These are phyloP conservation scores for Moesziomyces sp. DNA, from an alignment of 1,284 basidiomycete species.

Conservation along the genomic window DNA sequence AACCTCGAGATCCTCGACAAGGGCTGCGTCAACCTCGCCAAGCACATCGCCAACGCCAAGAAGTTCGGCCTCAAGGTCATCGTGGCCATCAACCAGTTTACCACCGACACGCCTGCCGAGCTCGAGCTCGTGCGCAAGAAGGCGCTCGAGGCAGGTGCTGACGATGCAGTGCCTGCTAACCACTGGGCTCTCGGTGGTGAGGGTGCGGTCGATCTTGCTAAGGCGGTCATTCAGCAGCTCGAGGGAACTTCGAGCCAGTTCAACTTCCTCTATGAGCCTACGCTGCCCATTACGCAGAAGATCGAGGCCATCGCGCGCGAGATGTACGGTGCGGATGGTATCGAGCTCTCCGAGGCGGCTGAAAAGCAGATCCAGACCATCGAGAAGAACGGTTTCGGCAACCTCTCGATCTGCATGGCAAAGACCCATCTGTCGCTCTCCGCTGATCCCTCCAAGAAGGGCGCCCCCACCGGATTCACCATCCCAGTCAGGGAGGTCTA, in stretches of 20 bases:
- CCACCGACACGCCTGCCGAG: slow-evolving; percentile 89
- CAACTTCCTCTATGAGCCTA: slow-evolving; percentile 65
- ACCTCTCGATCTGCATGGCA: slow-evolving; percentile 87
- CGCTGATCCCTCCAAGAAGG: slow-evolving; percentile 61
- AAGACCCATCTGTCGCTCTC: slow-evolving; percentile 77
- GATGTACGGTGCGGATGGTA: slow-evolving; percentile 67
- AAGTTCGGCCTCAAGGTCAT: slow-evolving; percentile 98
- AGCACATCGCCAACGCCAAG: slow-evolving; percentile 93
- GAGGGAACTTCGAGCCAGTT: slow-evolving; percentile 57
- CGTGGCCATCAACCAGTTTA: slow-evolving; percentile 93
- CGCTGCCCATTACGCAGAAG: slow-evolving; percentile 60
- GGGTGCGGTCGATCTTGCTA: slow-evolving; percentile 62
- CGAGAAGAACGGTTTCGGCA: slow-evolving; percentile 85
- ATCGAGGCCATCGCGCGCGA: slow-evolving; percentile 64
- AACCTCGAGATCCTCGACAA: slow-evolving; percentile 88
- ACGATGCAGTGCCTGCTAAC: slow-evolving; percentile 93
- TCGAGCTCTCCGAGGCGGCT: slow-evolving; percentile 75
- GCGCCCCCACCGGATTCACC: slow-evolving; percentile 74
- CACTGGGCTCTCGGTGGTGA: slow-evolving; percentile 74
- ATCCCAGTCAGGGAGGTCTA: slow-evolving; percentile 90
- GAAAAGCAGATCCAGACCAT: slow-evolving; percentile 89
- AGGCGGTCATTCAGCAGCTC: slow-evolving; percentile 60
- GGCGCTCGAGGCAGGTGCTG: slow-evolving; percentile 86
- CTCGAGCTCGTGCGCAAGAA: slow-evolving; percentile 84
- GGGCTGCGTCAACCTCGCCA: slow-evolving; percentile 91